phyloP scores from a whole-genome alignment of 148 eudicot species.

The Rhododendron kiyosumense region DNA sequence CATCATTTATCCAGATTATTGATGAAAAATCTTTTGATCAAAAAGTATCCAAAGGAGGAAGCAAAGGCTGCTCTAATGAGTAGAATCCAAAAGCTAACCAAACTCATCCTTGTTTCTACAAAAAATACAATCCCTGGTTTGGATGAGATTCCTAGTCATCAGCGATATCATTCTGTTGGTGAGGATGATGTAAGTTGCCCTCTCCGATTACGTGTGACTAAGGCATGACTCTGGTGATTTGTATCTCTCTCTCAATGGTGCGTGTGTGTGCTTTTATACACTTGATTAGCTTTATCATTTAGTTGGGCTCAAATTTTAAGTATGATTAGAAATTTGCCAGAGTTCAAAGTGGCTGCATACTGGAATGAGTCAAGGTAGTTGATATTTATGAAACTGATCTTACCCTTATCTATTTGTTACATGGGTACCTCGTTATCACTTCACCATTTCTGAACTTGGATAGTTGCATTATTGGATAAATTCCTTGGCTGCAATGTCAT shows the following conservation, averaged over 20 bases:
- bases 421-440: not conserved
- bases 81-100: slow-evolving; percentile 94
- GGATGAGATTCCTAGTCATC: slow-evolving; percentile 46
- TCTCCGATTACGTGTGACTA: not conserved
- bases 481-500: not conserved
- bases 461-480: not conserved
- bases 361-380: slow-evolving; percentile 95
- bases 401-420: not conserved
- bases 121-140: slow-evolving; percentile 72
- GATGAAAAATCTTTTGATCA: slow-evolving; percentile 95
- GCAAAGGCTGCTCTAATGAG: slow-evolving; percentile 99
- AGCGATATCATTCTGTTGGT: slow-evolving; percentile 41
- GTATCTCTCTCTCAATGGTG: not conserved
- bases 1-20: slow-evolving; percentile 58
- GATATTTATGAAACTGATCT: not conserved
- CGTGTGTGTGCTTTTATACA: not conserved
- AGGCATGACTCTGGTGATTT: not conserved
- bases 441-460: not conserved
- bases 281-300: not conserved
- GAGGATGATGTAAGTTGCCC: slow-evolving; percentile 60
- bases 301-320: not conserved
- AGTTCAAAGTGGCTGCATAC: too few species aligned
- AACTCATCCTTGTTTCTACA: slow-evolving; percentile 92
- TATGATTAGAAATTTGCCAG: not conserved
- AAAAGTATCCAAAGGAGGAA: slow-evolving; percentile 94